Evolutionary conservation across 768 basidiomycete species (phyloP).

Genomic region (Chiua virens): DNA sequence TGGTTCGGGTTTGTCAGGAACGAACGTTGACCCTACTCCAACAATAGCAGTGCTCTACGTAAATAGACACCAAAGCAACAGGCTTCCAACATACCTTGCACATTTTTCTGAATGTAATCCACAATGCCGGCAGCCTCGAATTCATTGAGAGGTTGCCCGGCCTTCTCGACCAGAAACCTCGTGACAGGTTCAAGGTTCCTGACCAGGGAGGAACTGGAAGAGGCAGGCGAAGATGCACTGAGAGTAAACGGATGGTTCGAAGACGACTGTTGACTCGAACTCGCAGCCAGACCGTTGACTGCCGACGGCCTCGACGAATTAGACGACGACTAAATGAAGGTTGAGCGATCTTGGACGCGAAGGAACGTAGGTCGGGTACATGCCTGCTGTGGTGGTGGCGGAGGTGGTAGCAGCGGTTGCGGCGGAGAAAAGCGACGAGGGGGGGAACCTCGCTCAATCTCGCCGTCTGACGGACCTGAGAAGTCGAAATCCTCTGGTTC

Average conservation of each 20-base stretch:
- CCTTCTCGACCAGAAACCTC: slow-evolving; percentile 47
- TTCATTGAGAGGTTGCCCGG: slow-evolving; percentile 47
- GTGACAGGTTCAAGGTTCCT: slow-evolving; percentile 50
- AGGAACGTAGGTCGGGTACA: slow-evolving; percentile 19
- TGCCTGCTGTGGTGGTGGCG: slow-evolving; percentile 27
- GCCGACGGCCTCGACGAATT: slow-evolving; percentile 15
- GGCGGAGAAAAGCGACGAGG: slow-evolving; percentile 25
- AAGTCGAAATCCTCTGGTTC: slow-evolving; percentile 24
- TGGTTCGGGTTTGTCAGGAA: slow-evolving; percentile 46
- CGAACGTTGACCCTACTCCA: slow-evolving; percentile 21
- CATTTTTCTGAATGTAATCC: slow-evolving; percentile 52
- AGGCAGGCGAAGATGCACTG: slow-evolving; percentile 11
- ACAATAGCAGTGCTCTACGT: slow-evolving; percentile 8
- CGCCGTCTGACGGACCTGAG: slow-evolving; percentile 21
- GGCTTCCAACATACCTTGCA: slow-evolving; percentile 39
- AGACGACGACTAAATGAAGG: slow-evolving; percentile 23
- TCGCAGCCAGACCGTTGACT: slow-evolving; percentile 14
- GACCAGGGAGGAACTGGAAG: slow-evolving; percentile 30
- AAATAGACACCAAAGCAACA: slow-evolving; percentile 12
- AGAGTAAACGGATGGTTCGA: slow-evolving; percentile 19
- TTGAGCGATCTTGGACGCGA: slow-evolving; percentile 23
- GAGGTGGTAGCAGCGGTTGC: slow-evolving; percentile 21
- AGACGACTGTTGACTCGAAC: slow-evolving; percentile 13
- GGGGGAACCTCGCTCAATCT: slow-evolving; percentile 29
- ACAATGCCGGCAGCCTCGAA: slow-evolving; percentile 57